Base-by-base conservation (phyloP, 2,329 filamentous ascomycete genomes). In the Pestalotiopsis sp. region DNA sequence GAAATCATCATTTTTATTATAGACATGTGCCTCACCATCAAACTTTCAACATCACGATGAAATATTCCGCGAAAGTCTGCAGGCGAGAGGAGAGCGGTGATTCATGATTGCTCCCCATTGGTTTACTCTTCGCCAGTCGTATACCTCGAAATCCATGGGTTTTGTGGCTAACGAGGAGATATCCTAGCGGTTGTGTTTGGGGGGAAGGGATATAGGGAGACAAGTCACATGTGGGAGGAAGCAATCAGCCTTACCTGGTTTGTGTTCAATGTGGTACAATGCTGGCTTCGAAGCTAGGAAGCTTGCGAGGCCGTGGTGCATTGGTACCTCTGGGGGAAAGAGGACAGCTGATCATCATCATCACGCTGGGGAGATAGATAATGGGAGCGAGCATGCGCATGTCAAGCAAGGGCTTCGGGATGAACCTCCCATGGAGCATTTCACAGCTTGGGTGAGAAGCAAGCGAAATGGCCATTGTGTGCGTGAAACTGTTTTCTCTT, bases 61-160 rank as follows among this genome's bases (percentile, higher is more conserved):
- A 77, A 80, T 79, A 77, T 83, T 86, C 88, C 89, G 85, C 79
- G 88, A 88, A 89, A 91, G 90, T 95, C 92, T 95, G 93, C 92
- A 90, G 91, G 91, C 85, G 85, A 94, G 92, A 87, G 82, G 81
- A 82, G 82, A 84, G 75, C 81, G 78, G 82, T 88, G 84, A 87
- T 80, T 80, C 78, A 78, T 76, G 81, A 84, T 80, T 78, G 64
- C 58, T 75, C 75, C 79, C 80, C 76, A 78, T 81, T 81, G 75
- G 79, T 77, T 96, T 87, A 76, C 82, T 97, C 86, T 97, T 87
- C 93, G 94, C 94, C 89, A 95, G 88, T 90, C 90, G 92, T 97
- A 90, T 97, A 97, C 91, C 94, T 94, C 90, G 89, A 89, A 87
- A 92, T 90, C 91, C 92, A 94, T 91, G 78, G 85, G 82, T 76